Base-by-base conservation (phyloP, 768 basidiomycete genomes). In the Chiua virens region DNA sequence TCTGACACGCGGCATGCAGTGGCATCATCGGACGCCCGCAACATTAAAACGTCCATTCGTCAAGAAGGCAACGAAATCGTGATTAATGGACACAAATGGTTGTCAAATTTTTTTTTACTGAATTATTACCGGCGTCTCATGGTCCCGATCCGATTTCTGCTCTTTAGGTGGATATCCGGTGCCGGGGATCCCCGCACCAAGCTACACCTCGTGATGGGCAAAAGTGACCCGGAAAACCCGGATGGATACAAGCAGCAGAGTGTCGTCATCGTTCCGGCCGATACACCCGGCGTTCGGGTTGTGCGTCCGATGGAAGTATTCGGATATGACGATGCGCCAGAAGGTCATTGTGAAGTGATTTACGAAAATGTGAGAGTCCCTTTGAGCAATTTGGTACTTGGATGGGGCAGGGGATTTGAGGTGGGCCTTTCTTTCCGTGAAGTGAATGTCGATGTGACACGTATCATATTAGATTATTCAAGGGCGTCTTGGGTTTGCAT, bases 1-100 rank as follows among this genome's bases (percentile, higher is more conserved):
- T 8, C 34, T 15, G 17, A 15, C 34, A 34, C 5, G 44, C 14
- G 41, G 23, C 35, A 9, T 14, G 28, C 34, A 59, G 92, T 94
- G 48, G 85, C 93, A n/a, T 94, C 91, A 4, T 94, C 92, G 21
- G 95, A 97, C 71, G 97, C 97, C 7, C 96, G 86, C 46, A 99
- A 99, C 68, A 92, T 96, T 61, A 84, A 82, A 44, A 96, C 92
- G 1, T 89, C 90, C 23, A 89, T 96, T 56, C 78, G 81, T 49
- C 80, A 82, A 55, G 89, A 93, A 63, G 91, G 92, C 32, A 74
- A 89, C 60, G 86, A 93, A 55, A 91, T 98, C 55, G 86, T 96
- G 56, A 85, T 99, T 54, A 95, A 89, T 61, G 97, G 95, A 0
- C 92, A 94, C 72, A 99, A 99, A 80, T 98, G 96, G 95, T 90